These are phyloP conservation scores for Scopulariopsis brevicaulis DNA, from an alignment of 2,329 filamentous ascomycete species.

Conservation along the genomic window DNA sequence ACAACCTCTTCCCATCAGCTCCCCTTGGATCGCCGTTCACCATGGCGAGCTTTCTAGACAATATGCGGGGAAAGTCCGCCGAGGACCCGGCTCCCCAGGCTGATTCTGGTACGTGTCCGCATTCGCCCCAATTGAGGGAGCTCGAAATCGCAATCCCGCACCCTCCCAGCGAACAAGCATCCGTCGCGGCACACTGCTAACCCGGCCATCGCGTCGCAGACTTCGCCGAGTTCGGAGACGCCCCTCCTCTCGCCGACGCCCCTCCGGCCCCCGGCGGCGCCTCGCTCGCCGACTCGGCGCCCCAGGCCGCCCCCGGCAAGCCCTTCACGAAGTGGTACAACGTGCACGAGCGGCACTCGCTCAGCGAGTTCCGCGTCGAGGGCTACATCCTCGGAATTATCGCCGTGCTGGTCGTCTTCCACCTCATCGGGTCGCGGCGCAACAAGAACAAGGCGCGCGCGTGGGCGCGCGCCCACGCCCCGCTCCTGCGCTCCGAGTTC, in stretches of 20 bases:
- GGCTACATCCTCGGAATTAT: constrained; percentile 70
- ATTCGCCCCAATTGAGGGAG: background rate
- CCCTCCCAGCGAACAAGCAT: background rate
- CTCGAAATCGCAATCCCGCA: too few species aligned
- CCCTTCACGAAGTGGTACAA: constrained; percentile 96
- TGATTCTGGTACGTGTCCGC: constrained; percentile 1
- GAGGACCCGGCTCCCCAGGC: background rate
- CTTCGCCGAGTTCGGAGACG: constrained; percentile 4
- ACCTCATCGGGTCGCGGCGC: constrained; percentile 67
- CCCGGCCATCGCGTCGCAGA: background rate
- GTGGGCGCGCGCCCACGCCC: constrained; percentile 69
- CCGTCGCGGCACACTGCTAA: background rate
- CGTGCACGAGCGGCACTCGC: constrained; percentile 78
- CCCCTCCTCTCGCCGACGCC: constrained; percentile 2
- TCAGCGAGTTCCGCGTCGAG: constrained; percentile 80
- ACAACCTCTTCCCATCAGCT: background rate
- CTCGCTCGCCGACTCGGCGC: background rate
- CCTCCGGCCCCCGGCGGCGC: background rate
- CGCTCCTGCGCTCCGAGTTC: constrained; percentile 69
- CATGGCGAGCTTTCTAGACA: constrained; percentile 4
- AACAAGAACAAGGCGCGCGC: constrained; percentile 72
- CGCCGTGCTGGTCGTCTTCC: constrained; percentile 61
- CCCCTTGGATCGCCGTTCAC: background rate
- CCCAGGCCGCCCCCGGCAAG: constrained; percentile 29
- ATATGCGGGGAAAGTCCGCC: background rate